Base-by-base conservation (phyloP, 2,329 filamentous ascomycete species). In the Claviceps fusiformis region DNA sequence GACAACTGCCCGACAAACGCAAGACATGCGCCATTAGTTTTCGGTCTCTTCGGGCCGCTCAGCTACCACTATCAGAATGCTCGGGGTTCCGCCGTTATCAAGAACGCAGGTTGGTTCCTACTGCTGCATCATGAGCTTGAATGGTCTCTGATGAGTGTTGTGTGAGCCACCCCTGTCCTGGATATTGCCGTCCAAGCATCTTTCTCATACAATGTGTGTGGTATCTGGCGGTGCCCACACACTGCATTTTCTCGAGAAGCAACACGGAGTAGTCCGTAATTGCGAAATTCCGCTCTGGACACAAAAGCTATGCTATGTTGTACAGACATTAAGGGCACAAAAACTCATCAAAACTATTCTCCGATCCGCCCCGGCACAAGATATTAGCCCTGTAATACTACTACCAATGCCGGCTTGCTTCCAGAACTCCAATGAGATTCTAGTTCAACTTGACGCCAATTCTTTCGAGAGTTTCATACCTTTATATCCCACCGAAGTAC, bases 301-400 rank as follows among this genome's bases (percentile, higher is more conserved):
- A 37, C 11, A 45, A 48, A 43, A 54, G 48, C 43, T 31, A 11
- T 35, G 47, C 27, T 46, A 13, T 0, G 17, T 35, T 0, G 17
- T 35, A 41, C 43, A 48, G 39, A 51, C 10, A 37, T 45, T 43
- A 44, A 47, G 50, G 58, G 55, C 55, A 58, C 53, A 55, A 57
- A 54, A 55, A n/a, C 8, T 54, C 55, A 41, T 52, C 37, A 56
- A 51, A 15, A 56, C 52, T 56, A 56, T 58, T 58, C 52, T 56
- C 56, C 58, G 55, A 54, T 47, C 45, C 35, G 53, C 43, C 31
- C 54, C 50, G 24, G 44, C 6, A 55, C 51, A 45, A 54, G 15
- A 54, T 43, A 44, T 11, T 37, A 50, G 27, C 54, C 47, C 46
- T 52, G 53, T 24, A 46, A 46, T 46, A 44, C 55, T 49, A 48